Base-by-base conservation (phyloP, 306 rosid genomes). In the Cucurbita pepo region DNA sequence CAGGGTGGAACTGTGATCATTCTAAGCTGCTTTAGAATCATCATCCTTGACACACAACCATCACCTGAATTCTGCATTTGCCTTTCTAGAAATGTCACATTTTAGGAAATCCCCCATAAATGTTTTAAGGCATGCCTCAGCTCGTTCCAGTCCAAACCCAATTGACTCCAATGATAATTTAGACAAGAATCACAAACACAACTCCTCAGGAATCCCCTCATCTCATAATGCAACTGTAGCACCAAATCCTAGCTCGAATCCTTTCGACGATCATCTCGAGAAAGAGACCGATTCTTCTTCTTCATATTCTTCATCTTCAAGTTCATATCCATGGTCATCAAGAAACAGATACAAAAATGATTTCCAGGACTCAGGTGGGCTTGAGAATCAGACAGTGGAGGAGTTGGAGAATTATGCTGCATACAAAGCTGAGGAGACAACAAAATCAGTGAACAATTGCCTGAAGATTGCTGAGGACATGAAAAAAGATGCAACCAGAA, bases 401-500 rank as follows among this genome's bases (percentile, higher is more conserved):
- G 97, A 95, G 64, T 72, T 95, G 81, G 99, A 95, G 83, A 72
- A 54, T 62, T 88, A 85, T 80, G 82, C 96, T 79, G 95, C 82
- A 50, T 91, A 95, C 81, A 95, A 95, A 88, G 87, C 97, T 47
- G 97, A 86, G 80, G 97, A 95, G 79, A 91, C 95, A 44, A 95
- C 99, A 4, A 84, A 80, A 37, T 52, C 96, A 3, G 97, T 95
- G 71, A 82, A 91, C 62, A 76, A 71, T 76, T 91, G 97, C 82
- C 80, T 91, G 82, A 95, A 78, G 86, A 89, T 95, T 79, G 99
- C 97, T 69, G 99, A 88, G 83, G 92, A 89, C 54, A 95, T 95
- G 8, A 85, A 97, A 70, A 96, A 86, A 79, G 96, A 83, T 79
- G 97, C 92, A 81, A 83, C 95, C 70, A 83, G 84, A 77, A 95